Conservation (phyloP, 176 grass and related monocot species). For the Sorghum bicolor region Sorghum_bicolor_NCBIv3 NC_012872.2:58793501-58794000, state of each 20-base stretch:
- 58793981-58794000: constrained; percentile 89
- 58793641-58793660: background rate
- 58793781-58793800: background rate
- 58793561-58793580: too few relatives aligned
- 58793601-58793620: background rate
- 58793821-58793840: constrained; percentile 5
- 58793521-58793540: background rate
- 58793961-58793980: constrained; percentile 84
- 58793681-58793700: background rate
- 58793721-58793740: background rate
- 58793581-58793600: too few relatives aligned
- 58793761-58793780: background rate
- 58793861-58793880: constrained; percentile 90
- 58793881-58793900: constrained; percentile 96
- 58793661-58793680: background rate
- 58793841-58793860: constrained; percentile 10
- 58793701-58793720: background rate
- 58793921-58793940: constrained; percentile 82
- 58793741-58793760: background rate
- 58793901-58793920: constrained; percentile 92
- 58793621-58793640: background rate
- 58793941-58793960: constrained; percentile 88
- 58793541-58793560: too few relatives aligned
- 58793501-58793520: background rate
- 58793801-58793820: background rate